Conservation (phyloP, 306 rosid genomes). For the Castanea sativa region DNA sequence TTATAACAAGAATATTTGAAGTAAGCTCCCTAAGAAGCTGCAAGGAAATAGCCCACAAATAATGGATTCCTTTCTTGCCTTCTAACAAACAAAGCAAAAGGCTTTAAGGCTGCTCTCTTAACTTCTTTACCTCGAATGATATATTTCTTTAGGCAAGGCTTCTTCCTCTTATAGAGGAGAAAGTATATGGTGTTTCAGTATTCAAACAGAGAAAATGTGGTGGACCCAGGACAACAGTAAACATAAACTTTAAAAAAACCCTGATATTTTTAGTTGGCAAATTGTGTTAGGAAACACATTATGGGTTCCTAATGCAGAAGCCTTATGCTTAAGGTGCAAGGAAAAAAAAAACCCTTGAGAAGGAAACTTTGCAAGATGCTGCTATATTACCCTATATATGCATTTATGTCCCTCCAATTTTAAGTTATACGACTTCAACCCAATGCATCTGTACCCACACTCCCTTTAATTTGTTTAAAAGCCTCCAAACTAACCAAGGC, state of each 20-base stretch:
- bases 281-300: background rate
- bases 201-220: slow-evolving; percentile 42
- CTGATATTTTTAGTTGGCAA: background rate
- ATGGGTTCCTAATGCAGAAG: background rate
- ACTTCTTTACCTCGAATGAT: slow-evolving; percentile 34
- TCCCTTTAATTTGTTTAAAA: no score
- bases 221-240: slow-evolving; percentile 38
- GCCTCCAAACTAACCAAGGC: no score
- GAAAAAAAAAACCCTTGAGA: background rate
- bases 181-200: background rate
- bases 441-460: background rate
- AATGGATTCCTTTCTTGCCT: slow-evolving; percentile 62
- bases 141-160: slow-evolving; percentile 26
- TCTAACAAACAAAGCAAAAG: slow-evolving; percentile 27
- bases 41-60: slow-evolving; percentile 40
- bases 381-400: background rate
- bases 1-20: slow-evolving; percentile 25
- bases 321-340: slow-evolving; percentile 11
- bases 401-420: background rate
- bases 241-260: slow-evolving; percentile 11
- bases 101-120: slow-evolving; percentile 32
- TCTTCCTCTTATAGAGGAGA: slow-evolving; percentile 52
- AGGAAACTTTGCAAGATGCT: slow-evolving; percentile 1
- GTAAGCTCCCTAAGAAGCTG: slow-evolving; percentile 38
- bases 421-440: background rate